Percentiles rank a stretch among this genome's conserved stretches.
These are phyloP conservation scores for Exophiala phaeomuriformis DNA, from an alignment of 2,329 filamentous ascomycete species.

Conservation along the genomic window DNA sequence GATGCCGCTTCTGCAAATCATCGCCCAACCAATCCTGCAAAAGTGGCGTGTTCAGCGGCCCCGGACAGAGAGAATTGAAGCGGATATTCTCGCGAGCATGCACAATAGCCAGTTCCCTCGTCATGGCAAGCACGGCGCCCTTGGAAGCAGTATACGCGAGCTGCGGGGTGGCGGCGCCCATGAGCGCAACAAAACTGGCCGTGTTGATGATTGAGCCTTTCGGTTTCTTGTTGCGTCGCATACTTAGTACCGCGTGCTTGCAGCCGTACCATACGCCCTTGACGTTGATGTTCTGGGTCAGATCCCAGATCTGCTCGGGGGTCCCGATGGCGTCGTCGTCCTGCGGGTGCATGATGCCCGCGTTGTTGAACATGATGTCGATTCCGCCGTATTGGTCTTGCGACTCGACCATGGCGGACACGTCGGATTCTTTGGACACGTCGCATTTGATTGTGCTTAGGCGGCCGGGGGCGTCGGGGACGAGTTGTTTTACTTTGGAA, in stretches of 20 bases:
- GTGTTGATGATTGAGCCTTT: constrained; percentile 48
- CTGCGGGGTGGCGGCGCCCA: constrained; percentile 27
- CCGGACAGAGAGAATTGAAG: constrained; percentile 86
- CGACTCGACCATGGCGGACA: constrained; percentile 65
- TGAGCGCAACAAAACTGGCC: constrained; percentile 26
- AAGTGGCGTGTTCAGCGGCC: constrained; percentile 83
- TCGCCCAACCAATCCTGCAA: constrained; percentile 91
- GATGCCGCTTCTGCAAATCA: constrained; percentile 69
- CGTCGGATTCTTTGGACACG: constrained; percentile 75
- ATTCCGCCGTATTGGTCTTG: constrained; percentile 80
- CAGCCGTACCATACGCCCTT: constrained; percentile 97
- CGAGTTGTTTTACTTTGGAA: constrained; percentile 65
- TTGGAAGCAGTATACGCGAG: constrained; percentile 85
- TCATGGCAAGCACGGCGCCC: constrained; percentile 83
- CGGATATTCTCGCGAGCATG: constrained; percentile 83
- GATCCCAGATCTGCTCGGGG: constrained; percentile 84
- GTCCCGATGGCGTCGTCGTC: constrained; percentile 76
- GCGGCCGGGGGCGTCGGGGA: constrained; percentile 50
- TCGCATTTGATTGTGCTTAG: constrained; percentile 54
- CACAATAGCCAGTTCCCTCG: constrained; percentile 78
- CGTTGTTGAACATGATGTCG: constrained; percentile 95
- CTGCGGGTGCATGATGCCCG: constrained; percentile 87
- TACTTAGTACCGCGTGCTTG: constrained; percentile 80
- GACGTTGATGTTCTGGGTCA: constrained; percentile 90
- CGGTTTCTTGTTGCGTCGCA: constrained; percentile 72